phyloP scores from a whole-genome alignment of 768 basidiomycete genomes.

The Kwoniella heveanensis region DNA sequence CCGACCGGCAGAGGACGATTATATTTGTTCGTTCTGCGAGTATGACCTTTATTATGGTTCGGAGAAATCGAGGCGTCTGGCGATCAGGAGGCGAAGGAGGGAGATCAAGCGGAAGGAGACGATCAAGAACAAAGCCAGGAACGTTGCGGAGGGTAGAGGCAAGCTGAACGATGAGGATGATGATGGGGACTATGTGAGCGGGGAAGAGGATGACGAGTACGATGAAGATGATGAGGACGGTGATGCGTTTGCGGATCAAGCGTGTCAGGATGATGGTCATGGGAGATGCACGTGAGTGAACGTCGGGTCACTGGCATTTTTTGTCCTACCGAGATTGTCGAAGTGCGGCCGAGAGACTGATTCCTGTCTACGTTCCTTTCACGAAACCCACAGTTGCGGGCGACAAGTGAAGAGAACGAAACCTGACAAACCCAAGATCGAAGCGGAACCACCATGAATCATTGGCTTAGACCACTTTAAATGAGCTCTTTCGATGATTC shows the following conservation, averaged over 20 bases:
- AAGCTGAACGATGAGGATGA: slow-evolving; percentile 24
- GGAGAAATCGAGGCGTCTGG: slow-evolving; percentile 66
- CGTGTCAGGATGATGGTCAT: slow-evolving; percentile 23
- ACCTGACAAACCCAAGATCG: slow-evolving; percentile 10
- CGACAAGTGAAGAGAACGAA: slow-evolving; percentile 15
- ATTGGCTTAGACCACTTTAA: no score
- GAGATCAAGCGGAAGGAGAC: slow-evolving; percentile 60
- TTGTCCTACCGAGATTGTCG: no score
- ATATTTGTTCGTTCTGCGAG: slow-evolving; percentile 94
- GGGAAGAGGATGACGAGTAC: slow-evolving; percentile 10
- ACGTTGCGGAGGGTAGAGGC: slow-evolving; percentile 48
- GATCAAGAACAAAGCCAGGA: slow-evolving; percentile 46
- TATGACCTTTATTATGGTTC: slow-evolving; percentile 90
- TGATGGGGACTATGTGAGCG: slow-evolving; percentile 33
- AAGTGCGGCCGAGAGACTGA: no score
- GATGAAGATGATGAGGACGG: slow-evolving; percentile 26
- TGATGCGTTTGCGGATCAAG: slow-evolving; percentile 14
- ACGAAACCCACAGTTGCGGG: slow-evolving; percentile 12
- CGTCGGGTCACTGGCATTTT: no score
- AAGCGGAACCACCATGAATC: neutral
- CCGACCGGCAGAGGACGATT: slow-evolving; percentile 68
- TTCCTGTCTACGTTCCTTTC: no score
- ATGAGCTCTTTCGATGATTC: no score
- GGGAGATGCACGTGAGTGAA: slow-evolving; percentile 40
- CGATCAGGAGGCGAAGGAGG: slow-evolving; percentile 73